Conservation (phyloP, 768 basidiomycete genomes). For the Lactarius pseudohatsudake region DNA sequence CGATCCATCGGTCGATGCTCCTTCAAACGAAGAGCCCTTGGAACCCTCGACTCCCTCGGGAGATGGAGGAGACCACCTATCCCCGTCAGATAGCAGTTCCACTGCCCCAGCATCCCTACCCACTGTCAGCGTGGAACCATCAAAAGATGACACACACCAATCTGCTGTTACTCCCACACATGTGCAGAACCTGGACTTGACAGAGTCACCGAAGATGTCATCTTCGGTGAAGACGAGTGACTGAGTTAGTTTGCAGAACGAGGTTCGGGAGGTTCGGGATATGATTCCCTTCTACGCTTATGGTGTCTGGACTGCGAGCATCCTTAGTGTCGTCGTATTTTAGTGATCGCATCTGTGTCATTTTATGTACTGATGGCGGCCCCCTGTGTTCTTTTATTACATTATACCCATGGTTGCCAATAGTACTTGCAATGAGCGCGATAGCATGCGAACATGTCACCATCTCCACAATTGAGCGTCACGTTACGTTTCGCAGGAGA, state of each 20-base stretch:
- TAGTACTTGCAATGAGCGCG: not conserved
- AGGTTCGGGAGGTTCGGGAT: not conserved
- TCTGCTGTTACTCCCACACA: constrained; percentile 1
- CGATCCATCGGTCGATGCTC: constrained; percentile 7
- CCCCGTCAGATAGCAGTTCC: constrained; percentile 1
- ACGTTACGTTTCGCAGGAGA: not conserved
- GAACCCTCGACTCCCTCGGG: constrained; percentile 4
- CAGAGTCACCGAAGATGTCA: not conserved
- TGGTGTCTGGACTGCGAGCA: constrained; percentile 19
- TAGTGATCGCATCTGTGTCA: not conserved
- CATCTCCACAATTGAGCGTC: not conserved
- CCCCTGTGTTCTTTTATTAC: constrained; percentile 38
- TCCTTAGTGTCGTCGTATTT: constrained; percentile 9
- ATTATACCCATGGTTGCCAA: constrained; percentile 27
- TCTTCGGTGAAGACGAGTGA: not conserved
- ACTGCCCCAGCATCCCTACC: constrained; percentile 10
- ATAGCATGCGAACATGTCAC: not conserved
- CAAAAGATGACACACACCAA: not conserved
- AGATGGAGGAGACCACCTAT: constrained; percentile 7
- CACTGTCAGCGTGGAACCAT: not conserved
- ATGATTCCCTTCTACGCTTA: constrained; percentile 1
- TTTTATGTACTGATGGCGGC: constrained; percentile 43
- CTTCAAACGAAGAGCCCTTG: constrained; percentile 5
- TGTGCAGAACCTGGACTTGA: not conserved
- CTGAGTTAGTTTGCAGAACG: not conserved